Evolutionary conservation across 2,329 filamentous ascomycete genomes (phyloP).

Genomic region (Metarhizium album): DNA sequence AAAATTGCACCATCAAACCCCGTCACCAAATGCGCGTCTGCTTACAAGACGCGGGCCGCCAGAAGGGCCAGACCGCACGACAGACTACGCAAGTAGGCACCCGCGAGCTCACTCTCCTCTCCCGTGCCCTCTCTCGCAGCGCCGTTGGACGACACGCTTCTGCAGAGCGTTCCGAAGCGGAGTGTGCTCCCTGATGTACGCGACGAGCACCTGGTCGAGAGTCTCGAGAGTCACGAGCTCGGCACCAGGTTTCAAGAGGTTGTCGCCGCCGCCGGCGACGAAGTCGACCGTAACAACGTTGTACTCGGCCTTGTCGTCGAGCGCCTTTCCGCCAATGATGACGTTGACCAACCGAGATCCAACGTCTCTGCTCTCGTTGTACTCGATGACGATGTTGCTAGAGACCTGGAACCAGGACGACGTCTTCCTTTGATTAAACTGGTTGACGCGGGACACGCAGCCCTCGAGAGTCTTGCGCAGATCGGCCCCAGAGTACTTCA

Average conservation of each 20-base stretch:
- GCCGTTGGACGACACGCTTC: conserved; percentile 19
- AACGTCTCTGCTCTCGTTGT: conserved; percentile 39
- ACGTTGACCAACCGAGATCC: conserved; percentile 43
- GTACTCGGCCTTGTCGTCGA: conserved; percentile 39
- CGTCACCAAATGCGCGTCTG: too few relatives aligned
- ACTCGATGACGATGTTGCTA: conserved; percentile 42
- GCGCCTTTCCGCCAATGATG: conserved; percentile 34
- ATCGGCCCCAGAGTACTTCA: conserved; percentile 39
- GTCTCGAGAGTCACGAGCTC: conserved; percentile 37
- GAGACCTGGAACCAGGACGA: conserved; percentile 53
- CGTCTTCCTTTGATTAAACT: conserved; percentile 40
- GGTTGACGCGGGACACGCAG: conserved; percentile 41
- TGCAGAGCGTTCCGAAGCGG: conserved; percentile 41
- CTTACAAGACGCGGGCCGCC: background rate
- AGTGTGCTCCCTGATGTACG: conserved; percentile 36
- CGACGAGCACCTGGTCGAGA: conserved; percentile 41
- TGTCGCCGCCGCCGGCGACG: conserved; percentile 51
- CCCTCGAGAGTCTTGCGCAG: conserved; percentile 50
- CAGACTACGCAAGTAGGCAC: background rate
- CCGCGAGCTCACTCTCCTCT: background rate
- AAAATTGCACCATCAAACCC: too few relatives aligned
- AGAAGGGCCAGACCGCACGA: background rate
- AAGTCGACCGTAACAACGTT: conserved; percentile 53
- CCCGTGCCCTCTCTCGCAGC: background rate
- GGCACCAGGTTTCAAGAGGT: conserved; percentile 35